Evolutionary conservation across 805 yeast species (phyloP), one percentile per base, ranked within the genome.

Genomic region (Blastobotrys peoriensis): DNA sequence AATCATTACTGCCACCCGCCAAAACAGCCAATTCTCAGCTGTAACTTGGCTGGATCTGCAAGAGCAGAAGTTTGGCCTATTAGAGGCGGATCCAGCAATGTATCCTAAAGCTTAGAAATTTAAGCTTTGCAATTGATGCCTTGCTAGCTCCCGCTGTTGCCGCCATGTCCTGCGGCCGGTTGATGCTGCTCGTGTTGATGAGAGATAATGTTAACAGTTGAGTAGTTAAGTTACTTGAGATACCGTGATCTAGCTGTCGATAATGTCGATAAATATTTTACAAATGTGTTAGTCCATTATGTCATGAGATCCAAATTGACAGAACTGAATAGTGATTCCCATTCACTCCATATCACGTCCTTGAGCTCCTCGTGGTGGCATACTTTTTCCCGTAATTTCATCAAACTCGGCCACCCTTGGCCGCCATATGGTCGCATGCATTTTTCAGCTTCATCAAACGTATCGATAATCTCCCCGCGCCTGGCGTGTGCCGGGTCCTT

Each of bases 1-100:
- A 8, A 67, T 78, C 37, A 43, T 49, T 23, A 30, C 44, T 20
- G 55, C 46, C 25, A 63, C 10, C 30, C 8, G 13, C 71, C 1
- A 40, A 45, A 0, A 63, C 65, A 21, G 45, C 36, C 33, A 22
- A 41, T 13, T 23, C 21, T 17, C 33, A 15, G 5, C 38, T 23
- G 16, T 34, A 10, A 33, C 17, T 3, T 41, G 39, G 39, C 27
- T 41, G 15, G 21, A 41, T 17, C 44, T 41, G 33, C n/a, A 17
- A 28, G 20, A 41, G 44, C 33, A 41, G 15, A 20, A 10, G 5
- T n/a, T 13, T 19, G 44, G 39, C 2, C 19, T 41, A 4, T n/a
- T 25, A 8, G 30, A 25, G 30, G 30, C 8, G 13, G 10, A 8
- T 25, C 30, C 13, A 25, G n/a, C n/a, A n/a, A n/a, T n/a, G n/a